Base-by-base conservation (phyloP, 805 yeast genomes). In the Saturnispora saitoi region DNA sequence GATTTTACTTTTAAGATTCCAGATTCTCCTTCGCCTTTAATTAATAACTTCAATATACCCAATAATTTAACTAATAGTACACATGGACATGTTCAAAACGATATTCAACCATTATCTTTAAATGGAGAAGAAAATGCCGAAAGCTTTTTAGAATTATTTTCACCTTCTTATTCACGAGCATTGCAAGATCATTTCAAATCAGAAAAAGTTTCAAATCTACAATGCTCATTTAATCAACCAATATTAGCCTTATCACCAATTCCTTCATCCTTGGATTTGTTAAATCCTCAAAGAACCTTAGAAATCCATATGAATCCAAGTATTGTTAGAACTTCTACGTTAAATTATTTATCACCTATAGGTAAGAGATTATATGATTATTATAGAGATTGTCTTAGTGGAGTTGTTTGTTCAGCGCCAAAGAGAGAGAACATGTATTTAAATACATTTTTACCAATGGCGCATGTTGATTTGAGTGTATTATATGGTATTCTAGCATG, bases 401-500 rank as follows among this genome's bases (percentile, higher is more conserved):
- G 58, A 7, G 65, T 67, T 36, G 70, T 75, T 1, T 73, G 75
- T 3, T 70, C 76, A 32, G 76, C 79, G 1, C 79, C 81, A 1
- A 63, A 65, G 38, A 71, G 67, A 29, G 75, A 77, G 28, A 77
- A 77, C 53, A 70, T 73, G 53, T 77, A 71, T 57, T 71, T 74
- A 52, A 70, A 70, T 32, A 74, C 78, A 17, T 76, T 77, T 54
- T 55, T 77, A 41, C 83, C 83, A 1, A 67, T 77, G 64, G 81
- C 81, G 0, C 77, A 75, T 43, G 58, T 64, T 49, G 78, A 77
- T 54, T 58, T 60, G 31, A 77, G 80, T 4, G 78, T 77, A 2
- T 56, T 77, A 40, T 73, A 74, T 56, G 76, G 77, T 4, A 67
- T 77, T 9, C 54, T 77, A 43, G 79, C 79, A 2, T 77, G 81